phyloP scores from a whole-genome alignment of 495 filamentous ascomycete species.

The Clavariopsis aquatica region DNA sequence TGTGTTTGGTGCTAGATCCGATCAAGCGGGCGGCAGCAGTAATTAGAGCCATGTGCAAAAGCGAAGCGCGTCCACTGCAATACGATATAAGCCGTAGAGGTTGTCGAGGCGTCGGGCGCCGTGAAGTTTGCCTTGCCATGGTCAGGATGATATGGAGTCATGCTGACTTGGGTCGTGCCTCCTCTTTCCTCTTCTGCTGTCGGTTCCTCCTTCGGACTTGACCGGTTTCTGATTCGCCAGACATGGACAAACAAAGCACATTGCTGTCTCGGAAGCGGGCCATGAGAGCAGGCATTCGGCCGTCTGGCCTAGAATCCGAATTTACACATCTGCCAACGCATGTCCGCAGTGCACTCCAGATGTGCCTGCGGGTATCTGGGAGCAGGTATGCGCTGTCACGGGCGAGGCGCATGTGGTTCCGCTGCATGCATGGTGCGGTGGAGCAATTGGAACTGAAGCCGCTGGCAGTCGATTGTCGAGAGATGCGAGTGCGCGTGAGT shows the following conservation, averaged over 20 bases:
- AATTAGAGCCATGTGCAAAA: not conserved
- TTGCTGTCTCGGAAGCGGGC: not conserved
- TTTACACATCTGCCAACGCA: conserved; percentile 13
- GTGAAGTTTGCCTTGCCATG: no score
- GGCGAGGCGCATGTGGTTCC: conserved; percentile 14
- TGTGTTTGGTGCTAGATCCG: not conserved
- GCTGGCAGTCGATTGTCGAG: not conserved
- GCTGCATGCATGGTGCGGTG: not conserved
- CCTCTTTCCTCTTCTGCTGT: no score
- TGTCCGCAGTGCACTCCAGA: not conserved
- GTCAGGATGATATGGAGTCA: no score
- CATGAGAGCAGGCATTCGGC: not conserved
- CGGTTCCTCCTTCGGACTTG: no score
- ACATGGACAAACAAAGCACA: not conserved
- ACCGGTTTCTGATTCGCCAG: not conserved
- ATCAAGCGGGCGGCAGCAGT: not conserved
- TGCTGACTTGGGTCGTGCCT: no score
- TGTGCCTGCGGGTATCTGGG: conserved; percentile 6
- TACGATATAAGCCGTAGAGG: no score
- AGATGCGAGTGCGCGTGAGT: not conserved
- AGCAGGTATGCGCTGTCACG: conserved; percentile 34
- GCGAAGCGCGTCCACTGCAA: not conserved
- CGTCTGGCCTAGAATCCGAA: not conserved
- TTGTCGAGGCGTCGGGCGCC: no score
- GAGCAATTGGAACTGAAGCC: conserved; percentile 22